Evolutionary conservation across 1,284 basidiomycete species (phyloP), one percentile per base, ranked within the genome.

Genomic region (Microbotryum lychnidis-dioicae): DNA sequence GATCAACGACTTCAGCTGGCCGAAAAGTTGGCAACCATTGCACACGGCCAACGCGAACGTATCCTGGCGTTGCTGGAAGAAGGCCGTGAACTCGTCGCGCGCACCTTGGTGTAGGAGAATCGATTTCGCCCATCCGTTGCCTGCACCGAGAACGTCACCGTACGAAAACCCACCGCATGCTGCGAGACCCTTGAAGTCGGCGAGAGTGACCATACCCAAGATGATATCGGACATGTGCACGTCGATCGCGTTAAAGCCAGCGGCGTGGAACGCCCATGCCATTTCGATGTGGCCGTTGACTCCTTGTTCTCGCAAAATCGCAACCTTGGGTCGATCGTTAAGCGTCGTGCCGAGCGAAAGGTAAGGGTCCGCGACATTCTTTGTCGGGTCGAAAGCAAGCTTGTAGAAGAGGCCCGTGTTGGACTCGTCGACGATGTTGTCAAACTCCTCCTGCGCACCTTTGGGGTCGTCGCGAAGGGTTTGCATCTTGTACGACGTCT

Each of bases 151-250:
- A 16, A 98, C 94, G 76, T 98, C 94, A 57, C 94, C 96, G 73
- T 97, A 99, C 14, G 93, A 97, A 81, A 99, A 99, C 7, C 94
- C 94, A 62, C 94, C 94, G 72, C 93, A 97, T 1, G 94, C 94
- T 3, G 89, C 94, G 58, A 98, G 75, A 60, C 96, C 96, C 45
- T 83, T 81, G 80, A 97, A 97, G 53, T 77, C 76, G 7, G 75
- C 65, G 23, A 99, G 81, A 49, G 79, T 80, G 53, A 86, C 77
- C 16, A 74, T 73, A 53, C 90, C 89, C 44, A 79, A 79, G 70
- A 98, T 84, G 73, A 99, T 84, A 75, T 99, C 94, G 21, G 91
- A 89, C 94, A 97, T 98, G 78, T 98, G 94, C 4, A 98, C 89
- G 73, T 99, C 96, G 61, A 97, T 79, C 6, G 92, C 86, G 65